These are phyloP conservation scores for Xerocomus nothofagi DNA, from an alignment of 1,284 basidiomycete species.

Conservation along the genomic window DNA sequence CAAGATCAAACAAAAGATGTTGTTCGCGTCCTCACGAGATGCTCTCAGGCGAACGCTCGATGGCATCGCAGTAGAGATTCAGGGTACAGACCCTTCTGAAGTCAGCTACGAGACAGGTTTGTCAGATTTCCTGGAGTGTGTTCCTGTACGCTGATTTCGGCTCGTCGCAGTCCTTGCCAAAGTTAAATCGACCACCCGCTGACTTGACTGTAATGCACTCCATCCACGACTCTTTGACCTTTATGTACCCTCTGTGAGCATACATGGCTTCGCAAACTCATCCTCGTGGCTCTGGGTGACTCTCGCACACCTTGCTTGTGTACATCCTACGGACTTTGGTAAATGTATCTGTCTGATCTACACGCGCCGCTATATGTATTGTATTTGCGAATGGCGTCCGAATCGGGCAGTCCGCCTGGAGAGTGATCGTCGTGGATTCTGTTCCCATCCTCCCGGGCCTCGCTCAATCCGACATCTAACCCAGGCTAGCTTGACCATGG, in stretches of 20 bases:
- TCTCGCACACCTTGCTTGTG: slow-evolving; percentile 1
- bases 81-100: slow-evolving; percentile 84
- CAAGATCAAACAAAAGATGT: slow-evolving; percentile 93
- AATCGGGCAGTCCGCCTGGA: slow-evolving; percentile 27
- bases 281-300: not conserved
- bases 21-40: slow-evolving; percentile 91
- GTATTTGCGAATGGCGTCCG: slow-evolving; percentile 23
- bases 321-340: slow-evolving; percentile 10
- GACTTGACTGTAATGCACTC: slow-evolving; percentile 17
- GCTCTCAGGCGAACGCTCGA: slow-evolving; percentile 73
- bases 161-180: slow-evolving; percentile 19
- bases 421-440: slow-evolving; percentile 32
- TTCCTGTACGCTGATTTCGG: slow-evolving; percentile 6
- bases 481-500: no score
- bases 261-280: slow-evolving; percentile 3
- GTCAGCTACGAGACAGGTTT: slow-evolving; percentile 75
- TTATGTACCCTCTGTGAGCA: slow-evolving; percentile 19
- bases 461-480: no score
- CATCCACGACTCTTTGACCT: not conserved
- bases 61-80: slow-evolving; percentile 79
- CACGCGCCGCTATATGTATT: not conserved
- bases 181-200: slow-evolving; percentile 14
- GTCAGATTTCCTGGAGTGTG: slow-evolving; percentile 33
- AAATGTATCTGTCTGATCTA: slow-evolving; percentile 6
- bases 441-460: slow-evolving; percentile 20